Conservation (phyloP, 371 early-diverging fungal genomes). For the Massospora cicadina region DNA sequence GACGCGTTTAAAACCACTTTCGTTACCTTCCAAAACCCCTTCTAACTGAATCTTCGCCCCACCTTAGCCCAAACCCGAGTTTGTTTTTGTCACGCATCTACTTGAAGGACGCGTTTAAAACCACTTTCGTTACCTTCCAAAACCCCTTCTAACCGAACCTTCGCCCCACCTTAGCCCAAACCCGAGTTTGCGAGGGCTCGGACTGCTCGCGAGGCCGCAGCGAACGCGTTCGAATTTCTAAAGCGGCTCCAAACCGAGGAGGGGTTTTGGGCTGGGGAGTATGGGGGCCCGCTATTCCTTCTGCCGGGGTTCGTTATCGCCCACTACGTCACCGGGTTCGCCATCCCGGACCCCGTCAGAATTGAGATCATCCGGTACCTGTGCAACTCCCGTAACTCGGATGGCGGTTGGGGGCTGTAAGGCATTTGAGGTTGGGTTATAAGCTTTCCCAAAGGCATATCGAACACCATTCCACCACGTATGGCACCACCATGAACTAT, state of each 20-base stretch:
- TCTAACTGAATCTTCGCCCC: neutral
- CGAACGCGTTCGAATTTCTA: constrained; percentile 76
- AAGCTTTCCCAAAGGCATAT: constrained; percentile 45
- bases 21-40: constrained; percentile 3
- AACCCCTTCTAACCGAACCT: neutral
- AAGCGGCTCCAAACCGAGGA: constrained; percentile 77
- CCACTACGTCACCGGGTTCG: constrained; percentile 62
- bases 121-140: neutral
- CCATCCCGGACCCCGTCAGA: constrained; percentile 32
- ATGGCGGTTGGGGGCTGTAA: constrained; percentile 92
- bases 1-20: too few species aligned
- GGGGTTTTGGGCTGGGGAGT: constrained; percentile 94
- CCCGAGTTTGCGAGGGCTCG: constrained; percentile 19
- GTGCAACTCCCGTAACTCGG: constrained; percentile 53
- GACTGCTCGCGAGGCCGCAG: constrained; percentile 61
- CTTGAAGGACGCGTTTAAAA: too few species aligned
- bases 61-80: neutral
- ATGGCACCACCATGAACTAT: constrained; percentile 91
- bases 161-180: neutral
- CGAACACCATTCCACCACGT: constrained; percentile 80
- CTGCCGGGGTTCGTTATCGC: constrained; percentile 74
- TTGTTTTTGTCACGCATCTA: too few species aligned
- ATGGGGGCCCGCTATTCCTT: constrained; percentile 94
- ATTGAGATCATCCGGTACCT: constrained; percentile 81
- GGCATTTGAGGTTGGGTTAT: constrained; percentile 10